A percentile compares a stretch with the other conserved stretches of the same genome.
phyloP scores from a whole-genome alignment of 805 yeast genomes.

The Clavispora vitiphila region DNA sequence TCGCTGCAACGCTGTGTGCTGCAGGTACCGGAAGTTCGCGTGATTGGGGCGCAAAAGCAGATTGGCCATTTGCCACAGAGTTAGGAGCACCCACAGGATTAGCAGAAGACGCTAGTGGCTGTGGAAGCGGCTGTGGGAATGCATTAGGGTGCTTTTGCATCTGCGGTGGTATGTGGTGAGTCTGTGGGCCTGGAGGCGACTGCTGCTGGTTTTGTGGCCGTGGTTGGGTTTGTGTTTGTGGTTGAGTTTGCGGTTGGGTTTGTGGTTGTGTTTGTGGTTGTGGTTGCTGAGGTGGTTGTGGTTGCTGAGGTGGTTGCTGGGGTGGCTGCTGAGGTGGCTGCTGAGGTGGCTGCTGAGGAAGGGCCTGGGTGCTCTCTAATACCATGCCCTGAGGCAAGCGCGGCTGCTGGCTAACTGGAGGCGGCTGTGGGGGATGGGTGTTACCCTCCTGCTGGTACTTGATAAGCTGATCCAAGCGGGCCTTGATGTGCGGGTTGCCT shows the following conservation, averaged over 20 bases:
- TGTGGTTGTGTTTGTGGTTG: slow-evolving; percentile 7
- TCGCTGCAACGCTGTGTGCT: neutral
- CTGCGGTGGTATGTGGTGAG: slow-evolving; percentile 2
- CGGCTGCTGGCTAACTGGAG: slow-evolving; percentile 62
- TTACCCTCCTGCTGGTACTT: slow-evolving; percentile 68
- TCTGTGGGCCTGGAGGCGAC: slow-evolving; percentile 4
- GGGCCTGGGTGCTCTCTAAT: slow-evolving; percentile 38
- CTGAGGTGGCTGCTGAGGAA: slow-evolving; percentile 17
- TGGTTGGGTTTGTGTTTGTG: slow-evolving; percentile 12
- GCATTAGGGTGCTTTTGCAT: neutral
- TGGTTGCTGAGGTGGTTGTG: slow-evolving; percentile 12
- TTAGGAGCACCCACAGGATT: neutral
- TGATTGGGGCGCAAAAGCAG: neutral
- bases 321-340: slow-evolving; percentile 11
- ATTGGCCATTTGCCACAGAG: neutral
- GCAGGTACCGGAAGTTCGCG: neutral
- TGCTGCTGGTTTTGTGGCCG: slow-evolving; percentile 7
- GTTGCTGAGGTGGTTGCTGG: slow-evolving; percentile 4
- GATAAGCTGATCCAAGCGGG: slow-evolving; percentile 80
- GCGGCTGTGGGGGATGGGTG: slow-evolving; percentile 58
- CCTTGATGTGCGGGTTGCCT: slow-evolving; percentile 88
- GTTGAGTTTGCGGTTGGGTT: slow-evolving; percentile 16
- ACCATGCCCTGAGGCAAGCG: slow-evolving; percentile 60
- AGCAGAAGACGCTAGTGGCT: neutral
- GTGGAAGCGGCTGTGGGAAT: slow-evolving; percentile 2